phyloP scores from a whole-genome alignment of 2,329 filamentous ascomycete genomes.

The Colletotrichum abscissum region DNA sequence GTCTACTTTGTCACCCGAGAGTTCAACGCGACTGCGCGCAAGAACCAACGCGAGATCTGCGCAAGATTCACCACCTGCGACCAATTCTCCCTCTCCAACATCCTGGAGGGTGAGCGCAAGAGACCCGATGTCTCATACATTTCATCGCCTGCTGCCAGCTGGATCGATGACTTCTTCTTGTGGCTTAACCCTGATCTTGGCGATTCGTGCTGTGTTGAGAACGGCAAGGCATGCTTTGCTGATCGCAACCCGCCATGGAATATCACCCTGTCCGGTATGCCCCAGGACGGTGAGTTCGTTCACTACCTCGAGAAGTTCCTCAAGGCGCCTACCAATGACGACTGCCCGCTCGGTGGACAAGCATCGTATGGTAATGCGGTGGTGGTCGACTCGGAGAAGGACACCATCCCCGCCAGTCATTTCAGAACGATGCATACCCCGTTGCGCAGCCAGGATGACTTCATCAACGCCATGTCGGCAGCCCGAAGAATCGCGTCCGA shows the following conservation, averaged over 20 bases:
- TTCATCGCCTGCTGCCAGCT: conserved; percentile 87
- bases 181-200: conserved; percentile 88
- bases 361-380: conserved; percentile 89
- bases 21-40: conserved; percentile 80
- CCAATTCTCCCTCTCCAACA: conserved; percentile 84
- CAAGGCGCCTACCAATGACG: conserved; percentile 79
- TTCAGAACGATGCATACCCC: conserved; percentile 93
- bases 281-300: conserved; percentile 90
- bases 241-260: conserved; percentile 87
- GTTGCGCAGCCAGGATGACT: conserved; percentile 88
- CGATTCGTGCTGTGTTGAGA: conserved; percentile 78
- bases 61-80: conserved; percentile 92
- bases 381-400: conserved; percentile 75
- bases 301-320: conserved; percentile 89
- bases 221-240: conserved; percentile 81
- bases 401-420: conserved; percentile 83
- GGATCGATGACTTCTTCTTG: conserved; percentile 91
- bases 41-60: conserved; percentile 87
- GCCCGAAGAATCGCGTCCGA: conserved; percentile 88
- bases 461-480: conserved; percentile 89
- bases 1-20: conserved; percentile 94
- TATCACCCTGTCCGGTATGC: conserved; percentile 89
- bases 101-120: conserved; percentile 94
- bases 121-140: conserved; percentile 89
- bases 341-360: conserved; percentile 88